phyloP scores from a whole-genome alignment of 2,329 filamentous ascomycete genomes.

The Sporothrix euskadiensis region DNA sequence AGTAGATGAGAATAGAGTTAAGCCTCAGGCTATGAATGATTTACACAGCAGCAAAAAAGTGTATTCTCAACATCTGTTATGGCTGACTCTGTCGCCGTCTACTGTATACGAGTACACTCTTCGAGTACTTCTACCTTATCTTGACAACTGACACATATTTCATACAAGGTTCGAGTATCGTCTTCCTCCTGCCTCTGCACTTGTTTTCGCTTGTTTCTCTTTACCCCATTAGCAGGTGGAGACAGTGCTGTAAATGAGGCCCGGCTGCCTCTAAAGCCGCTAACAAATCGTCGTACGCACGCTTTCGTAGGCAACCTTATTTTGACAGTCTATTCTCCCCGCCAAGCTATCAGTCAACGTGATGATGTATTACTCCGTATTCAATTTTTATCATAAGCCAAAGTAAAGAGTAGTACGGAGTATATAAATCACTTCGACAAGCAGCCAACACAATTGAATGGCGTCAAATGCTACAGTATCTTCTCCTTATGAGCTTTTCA shows the following conservation, averaged over 20 bases:
- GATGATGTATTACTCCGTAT: too few species aligned
- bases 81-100: neutral
- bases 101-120: neutral
- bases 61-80: too few species aligned
- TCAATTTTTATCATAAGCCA: neutral
- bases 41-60: neutral
- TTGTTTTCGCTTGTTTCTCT: neutral
- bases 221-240: neutral
- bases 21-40: neutral
- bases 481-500: neutral
- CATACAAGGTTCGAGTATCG: neutral
- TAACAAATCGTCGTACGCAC: neutral
- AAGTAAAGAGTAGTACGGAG: neutral
- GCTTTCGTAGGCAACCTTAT: constrained; percentile 16
- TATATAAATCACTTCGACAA: neutral
- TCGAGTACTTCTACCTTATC: neutral
- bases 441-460: neutral
- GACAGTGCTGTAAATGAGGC: neutral
- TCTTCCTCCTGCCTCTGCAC: neutral
- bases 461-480: neutral
- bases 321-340: neutral
- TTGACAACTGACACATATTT: neutral
- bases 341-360: neutral
- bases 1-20: neutral
- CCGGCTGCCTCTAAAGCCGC: neutral